Evolutionary conservation across 805 yeast species (phyloP).

Genomic region (Wickerhamomyces kurtzmanii): DNA sequence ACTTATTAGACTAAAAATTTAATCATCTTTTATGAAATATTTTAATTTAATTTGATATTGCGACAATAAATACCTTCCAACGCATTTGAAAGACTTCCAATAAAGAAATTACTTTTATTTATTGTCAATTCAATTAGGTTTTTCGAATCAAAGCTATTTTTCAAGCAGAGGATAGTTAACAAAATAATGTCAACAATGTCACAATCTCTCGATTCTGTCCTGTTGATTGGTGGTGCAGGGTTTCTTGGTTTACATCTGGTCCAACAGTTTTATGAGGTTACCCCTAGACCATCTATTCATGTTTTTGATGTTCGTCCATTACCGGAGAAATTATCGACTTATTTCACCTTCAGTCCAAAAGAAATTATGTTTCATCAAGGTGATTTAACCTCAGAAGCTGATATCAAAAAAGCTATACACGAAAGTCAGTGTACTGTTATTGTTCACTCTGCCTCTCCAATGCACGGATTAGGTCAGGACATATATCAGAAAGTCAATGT

Average conservation of each 20-base stretch:
- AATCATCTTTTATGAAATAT: too few species aligned
- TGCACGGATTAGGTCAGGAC: conserved; percentile 78
- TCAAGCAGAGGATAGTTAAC: too few species aligned
- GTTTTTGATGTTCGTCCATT: conserved; percentile 89
- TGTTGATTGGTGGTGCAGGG: conserved; percentile 93
- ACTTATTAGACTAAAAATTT: too few species aligned
- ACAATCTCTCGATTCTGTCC: conserved; percentile 46
- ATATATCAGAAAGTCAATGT: conserved; percentile 88
- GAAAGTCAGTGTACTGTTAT: conserved; percentile 58
- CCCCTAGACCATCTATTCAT: conserved; percentile 64
- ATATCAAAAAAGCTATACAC: conserved; percentile 54
- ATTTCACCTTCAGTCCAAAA: conserved; percentile 61
- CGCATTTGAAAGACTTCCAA: too few species aligned
- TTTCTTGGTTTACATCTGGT: conserved; percentile 87
- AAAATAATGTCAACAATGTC: conserved; percentile 8
- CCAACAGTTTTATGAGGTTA: conserved; percentile 63
- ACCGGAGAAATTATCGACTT: conserved; percentile 60
- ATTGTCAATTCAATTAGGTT: too few species aligned
- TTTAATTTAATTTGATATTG: too few species aligned
- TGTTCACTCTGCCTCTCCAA: conserved; percentile 95
- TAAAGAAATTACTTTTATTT: too few species aligned
- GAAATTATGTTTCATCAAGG: conserved; percentile 63
- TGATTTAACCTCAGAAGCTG: conserved; percentile 69
- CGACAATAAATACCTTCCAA: too few species aligned
- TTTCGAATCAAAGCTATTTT: too few species aligned